Base-by-base conservation (phyloP, 768 basidiomycete genomes). In the Tubosaeta sp. region DNA sequence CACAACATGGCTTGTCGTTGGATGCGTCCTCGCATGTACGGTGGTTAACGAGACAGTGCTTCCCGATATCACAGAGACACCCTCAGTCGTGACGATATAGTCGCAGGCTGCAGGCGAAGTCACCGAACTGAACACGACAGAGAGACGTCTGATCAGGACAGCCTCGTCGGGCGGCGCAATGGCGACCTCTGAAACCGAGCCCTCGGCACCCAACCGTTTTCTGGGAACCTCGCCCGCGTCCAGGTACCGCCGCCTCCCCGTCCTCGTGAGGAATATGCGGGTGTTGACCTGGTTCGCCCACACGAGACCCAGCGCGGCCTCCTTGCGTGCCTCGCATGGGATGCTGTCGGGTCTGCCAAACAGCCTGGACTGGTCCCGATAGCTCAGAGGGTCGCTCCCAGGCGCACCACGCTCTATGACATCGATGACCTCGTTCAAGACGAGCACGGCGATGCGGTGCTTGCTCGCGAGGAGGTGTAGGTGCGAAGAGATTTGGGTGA, bases 221-320 rank as follows among this genome's bases (percentile, higher is more conserved):
- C 63, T 70, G 12, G 58, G 55, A 16, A 39, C 42, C 49, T 69
- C 71, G 25, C 52, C 56, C 37, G 73, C 73, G 50, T 74, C 69
- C 26, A 87, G 64, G 52, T 83, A 75, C 43, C 82, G 76, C 51
- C 86, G 76, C 54, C 91, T 75, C 10, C 80, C 80, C 0, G 93
- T 94, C 29, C 91, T 80, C 41, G 79, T 81, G 47, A 97, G 78
- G 77, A 95, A 85, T 43, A 97, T 78, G 22, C 95, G 81, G 5
- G 77, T 79, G 59, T 95, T 95, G 51, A 98, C 76, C 61, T 91
- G 87, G 67, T 95, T 97, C 14, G 95, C 88, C 95, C 95, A 98
- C 9, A 84, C 85, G 46, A 97, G 82, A 3, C 95, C 95, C 2
- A 98, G 73, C 35, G 80, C 82, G 0, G 89, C 92, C 68, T 95